phyloP scores from a whole-genome alignment of 164 flowering plant genomes.

The Annona cherimola region DNA sequence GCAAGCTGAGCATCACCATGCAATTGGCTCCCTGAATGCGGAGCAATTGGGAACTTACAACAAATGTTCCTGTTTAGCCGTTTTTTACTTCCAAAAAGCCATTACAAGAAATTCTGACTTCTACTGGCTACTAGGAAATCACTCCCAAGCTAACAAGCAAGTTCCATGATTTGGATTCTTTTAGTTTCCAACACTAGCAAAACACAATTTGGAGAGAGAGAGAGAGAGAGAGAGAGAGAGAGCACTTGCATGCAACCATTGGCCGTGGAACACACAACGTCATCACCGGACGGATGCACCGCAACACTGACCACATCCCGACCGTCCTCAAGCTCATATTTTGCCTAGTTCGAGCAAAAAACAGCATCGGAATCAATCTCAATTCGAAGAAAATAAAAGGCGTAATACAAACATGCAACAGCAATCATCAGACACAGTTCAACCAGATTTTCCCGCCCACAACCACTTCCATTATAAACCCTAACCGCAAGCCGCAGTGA shows the following conservation, averaged over 20 bases:
- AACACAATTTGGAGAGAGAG: not conserved
- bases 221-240: not conserved
- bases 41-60: no score
- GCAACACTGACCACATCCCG: conserved; percentile 54
- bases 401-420: not conserved
- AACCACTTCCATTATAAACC: not conserved
- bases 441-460: not conserved
- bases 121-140: no score
- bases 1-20: no score
- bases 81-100: no score
- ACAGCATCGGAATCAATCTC: not conserved
- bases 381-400: not conserved
- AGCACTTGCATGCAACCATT: conserved; percentile 65
- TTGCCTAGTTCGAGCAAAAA: conserved; percentile 31
- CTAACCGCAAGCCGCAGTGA: not conserved
- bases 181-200: no score
- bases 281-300: conserved; percentile 85
- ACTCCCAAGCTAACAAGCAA: no score
- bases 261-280: conserved; percentile 64
- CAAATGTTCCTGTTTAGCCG: no score
- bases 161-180: no score
- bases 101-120: no score
- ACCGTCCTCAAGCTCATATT: conserved; percentile 48
- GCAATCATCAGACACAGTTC: not conserved
- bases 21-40: no score